Base-by-base conservation (phyloP, 306 rosid genomes). In the Cajanus cajan region DNA sequence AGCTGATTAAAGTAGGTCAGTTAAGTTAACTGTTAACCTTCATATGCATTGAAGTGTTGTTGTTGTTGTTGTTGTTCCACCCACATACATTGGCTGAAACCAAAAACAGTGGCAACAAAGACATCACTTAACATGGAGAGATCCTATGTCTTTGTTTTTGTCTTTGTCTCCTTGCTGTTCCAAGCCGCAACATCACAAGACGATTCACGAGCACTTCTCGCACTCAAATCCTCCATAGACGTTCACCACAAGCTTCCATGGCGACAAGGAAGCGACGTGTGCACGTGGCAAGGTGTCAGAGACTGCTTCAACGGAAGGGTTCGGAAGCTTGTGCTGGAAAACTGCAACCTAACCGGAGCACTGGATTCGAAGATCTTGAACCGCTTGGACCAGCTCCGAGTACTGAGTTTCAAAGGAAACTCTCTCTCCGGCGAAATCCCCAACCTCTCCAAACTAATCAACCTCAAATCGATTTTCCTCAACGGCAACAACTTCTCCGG, bases 331-430 rank as follows among this genome's bases (percentile, higher is more conserved):
- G 98, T 91, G 0, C 80, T 95, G 6, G 99, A 95, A 85, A 15
- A 74, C 65, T 78, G 80, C 21, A 95, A 90, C 81, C 80, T 95
- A 79, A 89, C 93, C 0, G 99, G 97, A 0, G 40, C 80, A 39
- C 74, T 95, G 22, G 88, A 93, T n/a, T 74, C 51, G 13, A 84
- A 82, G 64, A 86, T 90, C 76, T 51, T 95, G 70, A 89, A 80
- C 77, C 94, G 70, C 19, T 79, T 95, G 24, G 99, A 95, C 83
- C 98, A 95, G 62, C 94, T 95, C 69, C 85, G 99, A 43, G 99
- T 95, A 12, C 90, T 95, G 8, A 95, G 99, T 77, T 89, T 95
- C 82, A 92, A 95, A 65, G 87, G 91, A 6, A 95, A 95, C 85
- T 87, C 89, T 1, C 84, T 95, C 51, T 90, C 88, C 15, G 98